Evolutionary conservation across 306 rosid species (phyloP).

Genomic region (Dalbergia oliveri): DNA sequence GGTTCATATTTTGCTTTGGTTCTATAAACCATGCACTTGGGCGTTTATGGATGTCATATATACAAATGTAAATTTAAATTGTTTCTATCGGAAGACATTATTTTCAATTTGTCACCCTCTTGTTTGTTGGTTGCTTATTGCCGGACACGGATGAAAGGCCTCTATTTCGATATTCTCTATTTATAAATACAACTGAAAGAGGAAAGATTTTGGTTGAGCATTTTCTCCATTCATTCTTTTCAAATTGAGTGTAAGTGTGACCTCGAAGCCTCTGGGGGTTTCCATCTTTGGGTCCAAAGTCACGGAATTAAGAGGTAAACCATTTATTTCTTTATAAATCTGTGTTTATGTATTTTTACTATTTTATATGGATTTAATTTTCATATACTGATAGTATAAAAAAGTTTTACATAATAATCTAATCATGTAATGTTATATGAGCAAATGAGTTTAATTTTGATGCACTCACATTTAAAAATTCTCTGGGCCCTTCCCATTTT

Average conservation of each 20-base stretch:
- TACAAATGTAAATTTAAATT: not conserved
- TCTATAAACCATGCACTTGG: not conserved
- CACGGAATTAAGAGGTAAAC: constrained; percentile 29
- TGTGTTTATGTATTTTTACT: not conserved
- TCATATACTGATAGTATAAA: too few species aligned
- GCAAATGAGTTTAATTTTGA: too few species aligned
- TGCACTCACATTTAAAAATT: too few species aligned
- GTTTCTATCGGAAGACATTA: constrained; percentile 16
- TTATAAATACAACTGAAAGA: not conserved
- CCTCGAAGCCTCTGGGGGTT: not conserved
- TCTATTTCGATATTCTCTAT: not conserved
- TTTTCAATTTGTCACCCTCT: not conserved
- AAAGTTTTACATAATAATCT: too few species aligned
- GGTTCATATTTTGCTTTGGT: not conserved
- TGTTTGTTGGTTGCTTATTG: constrained; percentile 1
- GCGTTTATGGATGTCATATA: not conserved
- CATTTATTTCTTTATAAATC: not conserved
- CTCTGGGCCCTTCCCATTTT: too few species aligned
- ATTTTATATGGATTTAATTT: too few species aligned
- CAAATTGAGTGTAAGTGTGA: not conserved
- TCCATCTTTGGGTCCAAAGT: constrained; percentile 27
- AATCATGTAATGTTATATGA: too few species aligned
- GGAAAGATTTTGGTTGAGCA: constrained; percentile 7
- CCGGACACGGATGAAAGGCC: not conserved
- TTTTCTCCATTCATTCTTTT: constrained; percentile 23